Conservation (phyloP, 1,139 yeast genomes). For the Blastobotrys ciferrii region DNA sequence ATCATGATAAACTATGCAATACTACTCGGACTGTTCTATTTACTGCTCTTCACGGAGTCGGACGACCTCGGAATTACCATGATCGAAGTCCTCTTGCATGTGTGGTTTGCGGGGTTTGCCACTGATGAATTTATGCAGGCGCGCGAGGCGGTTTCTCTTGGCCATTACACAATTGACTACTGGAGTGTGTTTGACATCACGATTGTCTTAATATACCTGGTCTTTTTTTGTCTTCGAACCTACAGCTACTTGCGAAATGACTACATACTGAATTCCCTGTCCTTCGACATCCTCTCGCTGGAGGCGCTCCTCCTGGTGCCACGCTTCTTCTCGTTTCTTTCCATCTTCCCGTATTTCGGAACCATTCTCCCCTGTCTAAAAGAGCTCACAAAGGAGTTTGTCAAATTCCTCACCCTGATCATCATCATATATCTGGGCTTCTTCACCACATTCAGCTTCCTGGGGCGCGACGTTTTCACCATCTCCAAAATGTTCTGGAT, state of each 20-base stretch:
- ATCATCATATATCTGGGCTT: conserved; percentile 36
- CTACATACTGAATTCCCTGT: conserved; percentile 23
- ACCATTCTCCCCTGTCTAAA: conserved; percentile 36
- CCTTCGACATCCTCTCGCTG: conserved; percentile 35
- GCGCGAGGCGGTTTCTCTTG: conserved; percentile 33
- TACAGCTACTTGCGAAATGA: conserved; percentile 21
- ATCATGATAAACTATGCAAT: conserved; percentile 35
- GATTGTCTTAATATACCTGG: conserved; percentile 30
- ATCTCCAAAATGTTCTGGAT: conserved; percentile 35
- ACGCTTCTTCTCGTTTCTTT: conserved; percentile 34
- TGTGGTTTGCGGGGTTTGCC: conserved; percentile 37
- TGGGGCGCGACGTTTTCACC: conserved; percentile 33
- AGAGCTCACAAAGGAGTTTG: conserved; percentile 34
- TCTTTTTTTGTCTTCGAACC: conserved; percentile 28
- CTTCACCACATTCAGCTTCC: conserved; percentile 35
- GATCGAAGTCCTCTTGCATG: conserved; percentile 31
- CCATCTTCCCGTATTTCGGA: conserved; percentile 37
- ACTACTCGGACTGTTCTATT: conserved; percentile 31
- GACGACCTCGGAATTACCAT: conserved; percentile 16
- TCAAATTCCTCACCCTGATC: conserved; percentile 35
- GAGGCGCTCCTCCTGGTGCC: conserved; percentile 37
- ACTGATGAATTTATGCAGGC: conserved; percentile 35
- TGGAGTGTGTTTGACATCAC: conserved; percentile 35
- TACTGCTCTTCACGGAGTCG: conserved; percentile 23
- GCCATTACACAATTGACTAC: conserved; percentile 32